A percentile compares a stretch with the other conserved stretches of the same genome.
These are phyloP conservation scores for Naganishia kalamii DNA, from an alignment of 768 basidiomycete species.

Conservation along the genomic window DNA sequence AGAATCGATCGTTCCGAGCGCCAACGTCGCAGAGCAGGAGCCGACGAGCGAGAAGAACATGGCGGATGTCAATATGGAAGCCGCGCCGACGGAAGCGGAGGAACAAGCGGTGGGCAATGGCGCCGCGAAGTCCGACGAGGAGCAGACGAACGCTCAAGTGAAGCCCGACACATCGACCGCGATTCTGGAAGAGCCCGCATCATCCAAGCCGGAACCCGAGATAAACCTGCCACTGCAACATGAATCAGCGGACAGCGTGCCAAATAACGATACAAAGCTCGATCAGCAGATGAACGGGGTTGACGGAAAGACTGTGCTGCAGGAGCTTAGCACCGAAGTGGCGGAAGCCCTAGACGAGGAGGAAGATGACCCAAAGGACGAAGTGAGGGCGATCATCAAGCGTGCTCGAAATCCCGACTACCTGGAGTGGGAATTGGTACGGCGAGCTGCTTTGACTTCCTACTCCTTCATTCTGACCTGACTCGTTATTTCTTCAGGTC, in stretches of 20 bases:
- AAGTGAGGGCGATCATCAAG: slow-evolving; percentile 43
- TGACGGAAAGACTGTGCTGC: neutral
- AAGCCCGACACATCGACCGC: no score
- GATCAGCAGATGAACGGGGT: neutral
- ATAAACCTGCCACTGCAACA: neutral
- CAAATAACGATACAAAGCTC: neutral
- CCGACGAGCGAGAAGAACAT: no score
- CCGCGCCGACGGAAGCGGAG: no score
- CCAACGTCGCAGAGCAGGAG: no score
- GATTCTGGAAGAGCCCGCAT: no score
- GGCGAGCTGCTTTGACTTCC: slow-evolving; percentile 10
- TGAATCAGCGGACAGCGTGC: neutral
- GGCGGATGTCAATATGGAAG: no score
- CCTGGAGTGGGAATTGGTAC: slow-evolving; percentile 85
- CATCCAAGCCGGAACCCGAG: no score
- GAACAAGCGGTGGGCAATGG: no score
- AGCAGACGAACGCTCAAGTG: no score
- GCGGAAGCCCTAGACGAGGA: slow-evolving; percentile 29
- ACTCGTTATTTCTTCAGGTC: slow-evolving; percentile 53
- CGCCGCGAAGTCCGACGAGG: no score
- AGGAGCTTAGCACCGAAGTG: neutral
- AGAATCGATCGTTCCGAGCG: no score
- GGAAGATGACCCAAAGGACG: slow-evolving; percentile 52
- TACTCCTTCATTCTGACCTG: neutral
- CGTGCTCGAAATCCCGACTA: slow-evolving; percentile 30